Base-by-base conservation (phyloP, 1,139 yeast species). In the Yamadazyma siamensis region DNA sequence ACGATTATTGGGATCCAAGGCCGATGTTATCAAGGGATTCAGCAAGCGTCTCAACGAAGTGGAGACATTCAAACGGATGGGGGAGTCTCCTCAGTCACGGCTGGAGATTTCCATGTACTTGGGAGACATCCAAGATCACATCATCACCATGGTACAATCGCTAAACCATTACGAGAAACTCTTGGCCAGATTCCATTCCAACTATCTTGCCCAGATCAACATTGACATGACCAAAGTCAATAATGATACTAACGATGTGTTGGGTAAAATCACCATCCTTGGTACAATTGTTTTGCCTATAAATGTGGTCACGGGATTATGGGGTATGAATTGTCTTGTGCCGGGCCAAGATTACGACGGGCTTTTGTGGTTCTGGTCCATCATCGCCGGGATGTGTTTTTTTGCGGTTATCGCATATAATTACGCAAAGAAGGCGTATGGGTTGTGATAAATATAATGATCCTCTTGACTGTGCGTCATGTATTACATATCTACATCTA, bases 261-360 rank as follows among this genome's bases (percentile, higher is more conserved):
- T 91, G 49, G 95, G 96, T 3, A 86, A 89, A 52, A 86, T 91
- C 35, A 87, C 97, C 5, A 82, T 91, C 25, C 63, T 91, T 40
- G 98, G 98, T 71, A 88, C 97, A 0, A 85, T 91, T 38, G 95
- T 91, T 6, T 65, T 91, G 38, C 98, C 98, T 3, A 76, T 91
- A 71, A 91, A 91, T 53, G 86, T 91, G 34, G 81, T 91, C 15
- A 91, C 98, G 1, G 98, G 98, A 17, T 65, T 91, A 32, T 91
- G 97, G 97, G 98, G 98, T 38, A 91, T 91, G 98, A 91, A 91
- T 61, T 95, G 94, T 43, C 46, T 85, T 8, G 97, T 91, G 21
- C 98, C 98, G 0, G 98, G 98, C 0, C 97, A 89, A 52, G 81
- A 74, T 17, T 65, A 67, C 28, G 79, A 75, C 10, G 81, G 86